These are phyloP conservation scores for Ascochyta lentis DNA, from an alignment of 2,329 filamentous ascomycete genomes.

Conservation along the genomic window DNA sequence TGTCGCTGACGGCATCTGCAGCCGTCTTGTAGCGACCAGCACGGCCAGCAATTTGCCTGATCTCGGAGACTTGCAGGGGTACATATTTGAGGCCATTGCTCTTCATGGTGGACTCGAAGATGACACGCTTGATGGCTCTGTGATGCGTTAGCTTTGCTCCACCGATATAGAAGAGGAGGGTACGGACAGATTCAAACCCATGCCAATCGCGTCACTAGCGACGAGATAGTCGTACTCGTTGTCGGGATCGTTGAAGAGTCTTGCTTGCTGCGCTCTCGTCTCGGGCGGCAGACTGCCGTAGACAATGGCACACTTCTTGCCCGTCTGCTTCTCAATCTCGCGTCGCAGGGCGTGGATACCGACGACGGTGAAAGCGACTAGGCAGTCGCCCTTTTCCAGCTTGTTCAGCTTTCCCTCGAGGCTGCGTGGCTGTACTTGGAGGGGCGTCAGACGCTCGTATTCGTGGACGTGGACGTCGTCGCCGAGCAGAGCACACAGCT, in stretches of 20 bases:
- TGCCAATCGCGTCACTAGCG: conserved; percentile 94
- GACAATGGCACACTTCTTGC: conserved; percentile 84
- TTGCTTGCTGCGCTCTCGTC: conserved; percentile 88
- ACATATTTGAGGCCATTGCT: conserved; percentile 66
- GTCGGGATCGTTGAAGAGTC: conserved; percentile 90
- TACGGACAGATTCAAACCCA: conserved; percentile 84
- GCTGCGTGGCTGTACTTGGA: conserved; percentile 70
- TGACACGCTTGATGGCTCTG: conserved; percentile 80
- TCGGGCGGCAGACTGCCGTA: conserved; percentile 93
- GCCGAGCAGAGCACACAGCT: conserved; percentile 78
- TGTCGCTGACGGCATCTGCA: conserved; percentile 56
- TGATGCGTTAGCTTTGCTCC: background rate
- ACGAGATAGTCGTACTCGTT: conserved; percentile 96
- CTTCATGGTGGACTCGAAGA: conserved; percentile 83
- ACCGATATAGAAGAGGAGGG: background rate
- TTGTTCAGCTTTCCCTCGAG: conserved; percentile 70
- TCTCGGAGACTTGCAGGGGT: conserved; percentile 72
- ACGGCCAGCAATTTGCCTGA: conserved; percentile 94
- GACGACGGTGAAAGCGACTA: conserved; percentile 85
- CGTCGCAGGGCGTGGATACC: conserved; percentile 81
- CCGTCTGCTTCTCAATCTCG: conserved; percentile 77
- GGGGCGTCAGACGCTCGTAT: conserved; percentile 82
- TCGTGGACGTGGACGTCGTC: conserved; percentile 82
- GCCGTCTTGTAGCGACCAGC: conserved; percentile 86
- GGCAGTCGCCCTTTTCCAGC: conserved; percentile 85